Evolutionary conservation across 225 moss, liverwort and hornwort species (phyloP).

Genomic region (Climacium dendroides): DNA sequence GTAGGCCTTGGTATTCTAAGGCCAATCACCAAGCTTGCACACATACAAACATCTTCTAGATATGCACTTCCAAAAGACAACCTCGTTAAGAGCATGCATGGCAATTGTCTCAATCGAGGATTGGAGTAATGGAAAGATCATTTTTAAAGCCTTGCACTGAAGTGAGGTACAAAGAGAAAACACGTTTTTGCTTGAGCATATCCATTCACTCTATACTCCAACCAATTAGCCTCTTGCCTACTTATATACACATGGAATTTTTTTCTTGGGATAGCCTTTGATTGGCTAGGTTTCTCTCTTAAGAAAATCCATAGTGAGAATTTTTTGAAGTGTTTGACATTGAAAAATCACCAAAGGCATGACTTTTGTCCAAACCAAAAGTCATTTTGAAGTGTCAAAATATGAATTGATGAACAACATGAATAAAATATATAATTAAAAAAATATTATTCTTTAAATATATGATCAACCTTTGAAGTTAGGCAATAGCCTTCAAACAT

Average conservation of each 20-base stretch:
- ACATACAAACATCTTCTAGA: rapidly evolving
- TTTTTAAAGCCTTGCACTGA: background rate
- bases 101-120: background rate
- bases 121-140: background rate
- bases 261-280: background rate
- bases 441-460: background rate
- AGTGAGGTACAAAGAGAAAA: too few species aligned
- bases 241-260: background rate
- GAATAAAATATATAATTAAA: background rate
- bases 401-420: background rate
- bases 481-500: background rate
- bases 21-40: rapidly evolving
- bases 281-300: rapidly evolving
- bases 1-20: too few species aligned
- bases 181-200: rapidly evolving
- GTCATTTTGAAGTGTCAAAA: rapidly evolving
- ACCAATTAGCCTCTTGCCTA: background rate
- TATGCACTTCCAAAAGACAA: rapidly evolving
- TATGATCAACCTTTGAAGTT: background rate
- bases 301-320: background rate
- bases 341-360: background rate
- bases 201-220: background rate
- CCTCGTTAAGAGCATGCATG: rapidly evolving
- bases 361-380: background rate
- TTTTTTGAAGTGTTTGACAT: background rate